phyloP scores from a whole-genome alignment of 2,329 filamentous ascomycete species.

The Harringtonia lauricola region DNA sequence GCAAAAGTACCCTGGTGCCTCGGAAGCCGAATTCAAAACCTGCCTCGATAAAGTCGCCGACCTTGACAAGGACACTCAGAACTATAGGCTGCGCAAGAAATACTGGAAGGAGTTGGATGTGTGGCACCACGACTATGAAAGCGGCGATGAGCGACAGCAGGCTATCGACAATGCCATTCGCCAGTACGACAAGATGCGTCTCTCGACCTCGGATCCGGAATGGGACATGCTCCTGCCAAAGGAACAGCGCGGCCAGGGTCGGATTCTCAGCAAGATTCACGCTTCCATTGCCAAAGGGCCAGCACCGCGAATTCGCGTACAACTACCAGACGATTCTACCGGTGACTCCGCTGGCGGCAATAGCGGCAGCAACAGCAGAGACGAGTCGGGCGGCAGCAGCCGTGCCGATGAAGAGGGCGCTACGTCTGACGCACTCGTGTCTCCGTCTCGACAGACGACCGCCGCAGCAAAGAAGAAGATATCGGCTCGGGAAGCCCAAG shows the following conservation, averaged over 20 bases:
- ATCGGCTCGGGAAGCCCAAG: conserved; percentile 40
- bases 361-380: conserved; percentile 27
- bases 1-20: conserved; percentile 36
- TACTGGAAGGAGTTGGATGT: conserved; percentile 56
- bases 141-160: conserved; percentile 42
- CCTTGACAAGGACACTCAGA: conserved; percentile 33
- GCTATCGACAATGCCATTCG: conserved; percentile 51
- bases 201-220: conserved; percentile 43
- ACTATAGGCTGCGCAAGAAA: conserved; percentile 43
- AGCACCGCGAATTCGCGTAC: conserved; percentile 37
- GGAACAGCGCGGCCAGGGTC: conserved; percentile 48
- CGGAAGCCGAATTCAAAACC: conserved; percentile 39
- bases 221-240: conserved; percentile 51
- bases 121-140: conserved; percentile 48
- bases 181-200: conserved; percentile 46
- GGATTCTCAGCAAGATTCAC: conserved; percentile 50
- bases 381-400: conserved; percentile 22
- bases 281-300: conserved; percentile 43
- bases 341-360: conserved; percentile 12
- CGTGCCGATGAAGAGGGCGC: conserved; percentile 17
- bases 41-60: conserved; percentile 49
- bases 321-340: conserved; percentile 37
- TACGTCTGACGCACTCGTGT: conserved; percentile 5
- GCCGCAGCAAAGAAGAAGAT: conserved; percentile 34
- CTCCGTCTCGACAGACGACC: conserved; percentile 25